Base-by-base conservation (phyloP, 2,329 filamentous ascomycete genomes). In the Emydomyces testavorans region DNA sequence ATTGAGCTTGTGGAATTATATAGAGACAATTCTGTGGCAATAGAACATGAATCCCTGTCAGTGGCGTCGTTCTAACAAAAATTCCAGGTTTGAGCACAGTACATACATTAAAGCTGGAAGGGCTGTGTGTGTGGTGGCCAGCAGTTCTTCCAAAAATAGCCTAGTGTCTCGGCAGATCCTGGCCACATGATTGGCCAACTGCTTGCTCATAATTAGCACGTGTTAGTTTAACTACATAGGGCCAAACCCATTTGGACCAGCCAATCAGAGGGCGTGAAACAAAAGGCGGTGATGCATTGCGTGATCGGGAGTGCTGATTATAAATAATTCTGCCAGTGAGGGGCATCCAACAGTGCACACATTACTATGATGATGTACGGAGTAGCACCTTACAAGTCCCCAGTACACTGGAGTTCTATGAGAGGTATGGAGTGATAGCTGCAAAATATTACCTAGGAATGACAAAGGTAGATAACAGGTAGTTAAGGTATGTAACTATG, bases 281-380 rank as follows among this genome's bases (percentile, higher is more conserved):
- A 2, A 28, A 38, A 21, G 43, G 43, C 43, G 43, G 43, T 46
- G 43, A 31, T 2, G 3, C 21, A 31, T 31, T 31, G 43, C 32
- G 35, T 36, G 43, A 37, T 36, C 23, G 18, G 21, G n/a, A 24
- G 6, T 13, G 23, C n/a, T n/a, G n/a, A n/a, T n/a, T n/a, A n/a
- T n/a, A n/a, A n/a, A n/a, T 13, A 1, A 41, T 60, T 61, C 56
- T 61, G 61, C 58, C 58, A 24, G n/a, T 26, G 18, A 37, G 57
- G 42, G 42, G 32, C n/a, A 28, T 21, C n/a, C n/a, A n/a, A n/a
- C n/a, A n/a, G n/a, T n/a, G n/a, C n/a, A n/a, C n/a, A n/a, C n/a
- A n/a, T n/a, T n/a, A n/a, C n/a, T n/a, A n/a, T n/a, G n/a, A n/a
- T n/a, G n/a, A n/a, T n/a, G n/a, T n/a, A n/a, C n/a, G n/a, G n/a